Conservation (phyloP, 2,329 filamentous ascomycete species). For the Diaporthe citri region DNA sequence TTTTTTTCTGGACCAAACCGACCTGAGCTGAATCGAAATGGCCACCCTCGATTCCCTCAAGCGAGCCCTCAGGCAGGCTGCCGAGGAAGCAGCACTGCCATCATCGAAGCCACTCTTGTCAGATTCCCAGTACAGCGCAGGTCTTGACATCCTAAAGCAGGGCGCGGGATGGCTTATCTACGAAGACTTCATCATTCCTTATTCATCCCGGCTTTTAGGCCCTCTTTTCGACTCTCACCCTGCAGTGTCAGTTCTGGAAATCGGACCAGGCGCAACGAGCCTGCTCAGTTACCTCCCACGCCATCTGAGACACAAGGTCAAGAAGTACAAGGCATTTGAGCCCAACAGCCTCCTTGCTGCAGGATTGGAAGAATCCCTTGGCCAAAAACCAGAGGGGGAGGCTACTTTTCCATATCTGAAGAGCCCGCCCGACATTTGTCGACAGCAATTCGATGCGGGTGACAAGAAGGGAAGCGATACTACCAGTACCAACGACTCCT, state of each 20-base stretch:
- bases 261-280: constrained; percentile 69
- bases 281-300: constrained; percentile 63
- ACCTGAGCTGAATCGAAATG: neutral
- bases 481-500: constrained; percentile 40
- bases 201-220: constrained; percentile 57
- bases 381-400: constrained; percentile 44
- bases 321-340: constrained; percentile 67
- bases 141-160: constrained; percentile 58
- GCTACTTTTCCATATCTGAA: constrained; percentile 57
- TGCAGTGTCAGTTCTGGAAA: constrained; percentile 67
- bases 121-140: constrained; percentile 62
- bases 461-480: constrained; percentile 41
- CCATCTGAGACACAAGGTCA: constrained; percentile 56
- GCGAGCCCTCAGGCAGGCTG: neutral
- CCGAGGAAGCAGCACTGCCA: neutral
- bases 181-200: constrained; percentile 64
- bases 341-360: constrained; percentile 61
- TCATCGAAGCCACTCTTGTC: neutral
- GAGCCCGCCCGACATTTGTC: constrained; percentile 53
- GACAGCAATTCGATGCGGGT: constrained; percentile 53
- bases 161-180: constrained; percentile 56
- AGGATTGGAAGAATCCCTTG: constrained; percentile 58
- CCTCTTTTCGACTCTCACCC: constrained; percentile 55
- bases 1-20: too few species aligned
- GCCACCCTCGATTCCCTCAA: constrained; percentile 3